Evolutionary conservation across 345 rosid genomes (phyloP), one percentile per base, ranked within the genome.

Genomic region (Pelargonium nanum): DNA sequence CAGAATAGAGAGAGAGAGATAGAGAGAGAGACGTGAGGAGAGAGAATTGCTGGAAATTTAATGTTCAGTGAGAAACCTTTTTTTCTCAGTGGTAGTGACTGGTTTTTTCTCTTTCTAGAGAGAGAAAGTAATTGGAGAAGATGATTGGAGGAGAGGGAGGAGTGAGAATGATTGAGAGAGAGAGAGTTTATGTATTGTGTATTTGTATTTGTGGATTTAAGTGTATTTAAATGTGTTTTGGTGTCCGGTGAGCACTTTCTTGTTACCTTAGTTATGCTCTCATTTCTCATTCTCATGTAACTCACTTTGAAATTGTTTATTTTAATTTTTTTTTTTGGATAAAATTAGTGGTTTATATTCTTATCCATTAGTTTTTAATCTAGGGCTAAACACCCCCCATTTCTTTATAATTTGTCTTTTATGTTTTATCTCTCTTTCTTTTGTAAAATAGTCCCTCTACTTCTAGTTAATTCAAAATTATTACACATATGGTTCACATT

Each of bases 201-300:
- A 22, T 32, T 32, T 65, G 52, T n/a, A n/a, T n/a, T n/a, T 57
- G 65, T 16, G 45, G 62, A 73, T 75, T 79, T 62, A 75, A 77
- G 70, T 58, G 20, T 17, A 68, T 79, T 83, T 77, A 73, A 83
- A 56, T 65, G 17, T 13, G 13, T 65, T 70, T 79, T 84, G 66
- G 65, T 24, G 68, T 83, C 86, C 89, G 80, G 16, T 40, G 13
- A 0, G 17, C 15, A 0, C 55, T 40, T 40, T 12, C 10, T 10
- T 40, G 48, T 40, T 40, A 15, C 48, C 48, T 40, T n/a, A n/a
- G 15, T 40, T 40, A 40, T 40, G 48, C 16, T 40, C 48, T 40
- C 15, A 40, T 40, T 8, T n/a, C n/a, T n/a, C n/a, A n/a, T n/a
- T n/a, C n/a, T n/a, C n/a, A n/a, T n/a, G n/a, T n/a, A n/a, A n/a